A percentile compares a stretch with the other conserved stretches of the same genome.
phyloP scores from a whole-genome alignment of 305 asterid species.

The Fraxinus paxiana region DNA sequence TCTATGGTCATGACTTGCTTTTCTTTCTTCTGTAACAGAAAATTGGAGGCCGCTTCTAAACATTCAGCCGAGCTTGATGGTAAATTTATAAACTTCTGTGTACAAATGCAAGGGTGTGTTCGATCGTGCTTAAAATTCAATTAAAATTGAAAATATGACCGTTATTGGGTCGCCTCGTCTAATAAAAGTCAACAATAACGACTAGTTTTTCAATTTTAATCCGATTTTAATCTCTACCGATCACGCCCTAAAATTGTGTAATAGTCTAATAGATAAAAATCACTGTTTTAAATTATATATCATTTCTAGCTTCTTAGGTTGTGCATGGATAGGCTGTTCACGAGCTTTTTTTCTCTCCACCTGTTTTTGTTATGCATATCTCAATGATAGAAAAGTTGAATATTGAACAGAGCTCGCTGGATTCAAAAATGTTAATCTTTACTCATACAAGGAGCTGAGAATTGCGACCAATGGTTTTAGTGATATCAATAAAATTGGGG shows the following conservation, averaged over 20 bases:
- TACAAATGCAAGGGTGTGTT: not conserved
- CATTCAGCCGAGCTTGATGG: constrained; percentile 38
- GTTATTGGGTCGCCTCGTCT: too few relatives aligned
- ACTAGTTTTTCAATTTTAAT: too few relatives aligned
- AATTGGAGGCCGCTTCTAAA: constrained; percentile 21
- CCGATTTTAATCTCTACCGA: too few relatives aligned
- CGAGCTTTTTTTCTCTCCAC: not conserved
- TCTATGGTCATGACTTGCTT: constrained; percentile 51
- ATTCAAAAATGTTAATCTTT: constrained; percentile 43
- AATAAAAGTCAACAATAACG: too few relatives aligned
- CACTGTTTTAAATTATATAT: not conserved
- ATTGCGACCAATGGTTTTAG: constrained; percentile 67
- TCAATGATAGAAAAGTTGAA: constrained; percentile 26
- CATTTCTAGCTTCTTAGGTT: not conserved
- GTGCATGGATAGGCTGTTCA: not conserved
- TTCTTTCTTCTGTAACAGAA: constrained; percentile 36
- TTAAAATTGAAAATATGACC: too few relatives aligned
- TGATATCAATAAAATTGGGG: constrained; percentile 69
- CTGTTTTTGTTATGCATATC: not conserved
- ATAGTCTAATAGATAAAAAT: not conserved
- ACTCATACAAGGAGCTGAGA: constrained; percentile 67
- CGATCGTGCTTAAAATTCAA: too few relatives aligned
- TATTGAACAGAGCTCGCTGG: constrained; percentile 58
- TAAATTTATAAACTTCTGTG: constrained; percentile 22
- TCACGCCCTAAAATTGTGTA: not conserved